Conservation (phyloP, 2,329 filamentous ascomycete species). For the Neonectria hederae region DNA sequence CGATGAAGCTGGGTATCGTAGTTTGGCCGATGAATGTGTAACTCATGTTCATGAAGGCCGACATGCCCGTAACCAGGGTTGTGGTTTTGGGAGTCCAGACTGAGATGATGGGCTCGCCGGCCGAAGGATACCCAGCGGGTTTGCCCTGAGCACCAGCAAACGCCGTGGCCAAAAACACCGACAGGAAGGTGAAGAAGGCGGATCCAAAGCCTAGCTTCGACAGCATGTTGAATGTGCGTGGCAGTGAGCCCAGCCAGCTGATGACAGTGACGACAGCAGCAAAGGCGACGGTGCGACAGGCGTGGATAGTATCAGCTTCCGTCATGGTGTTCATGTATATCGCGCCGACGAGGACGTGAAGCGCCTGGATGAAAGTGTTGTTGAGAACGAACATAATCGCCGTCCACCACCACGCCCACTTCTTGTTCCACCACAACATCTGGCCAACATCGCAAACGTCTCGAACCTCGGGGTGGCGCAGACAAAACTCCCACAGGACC, state of each 20-base stretch:
- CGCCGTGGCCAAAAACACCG: conserved; percentile 82
- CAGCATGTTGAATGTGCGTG: conserved; percentile 83
- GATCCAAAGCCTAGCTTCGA: conserved; percentile 82
- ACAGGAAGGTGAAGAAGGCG: conserved; percentile 89
- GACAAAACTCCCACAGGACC: conserved; percentile 81
- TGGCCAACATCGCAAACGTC: conserved; percentile 97
- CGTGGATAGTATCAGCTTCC: conserved; percentile 67
- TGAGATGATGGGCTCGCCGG: conserved; percentile 74
- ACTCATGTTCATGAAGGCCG: conserved; percentile 92
- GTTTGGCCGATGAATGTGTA: conserved; percentile 98
- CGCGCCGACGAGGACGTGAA: conserved; percentile 85
- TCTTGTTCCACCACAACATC: conserved; percentile 88
- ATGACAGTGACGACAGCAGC: conserved; percentile 77
- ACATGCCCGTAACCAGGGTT: conserved; percentile 83
- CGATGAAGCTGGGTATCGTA: conserved; percentile 92
- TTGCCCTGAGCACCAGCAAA: conserved; percentile 81
- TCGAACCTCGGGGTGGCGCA: conserved; percentile 88
- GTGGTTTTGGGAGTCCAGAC: conserved; percentile 76
- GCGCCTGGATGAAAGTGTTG: conserved; percentile 87
- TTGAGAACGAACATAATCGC: conserved; percentile 93
- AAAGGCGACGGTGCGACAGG: conserved; percentile 81
- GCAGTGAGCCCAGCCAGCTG: conserved; percentile 82
- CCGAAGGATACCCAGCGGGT: conserved; percentile 70
- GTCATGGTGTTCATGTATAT: conserved; percentile 93
- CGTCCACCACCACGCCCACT: conserved; percentile 73